A percentile compares a stretch with the other conserved stretches of the same genome.
phyloP scores from a whole-genome alignment of 2,329 filamentous ascomycete genomes.

The Zarea fungicola region DNA sequence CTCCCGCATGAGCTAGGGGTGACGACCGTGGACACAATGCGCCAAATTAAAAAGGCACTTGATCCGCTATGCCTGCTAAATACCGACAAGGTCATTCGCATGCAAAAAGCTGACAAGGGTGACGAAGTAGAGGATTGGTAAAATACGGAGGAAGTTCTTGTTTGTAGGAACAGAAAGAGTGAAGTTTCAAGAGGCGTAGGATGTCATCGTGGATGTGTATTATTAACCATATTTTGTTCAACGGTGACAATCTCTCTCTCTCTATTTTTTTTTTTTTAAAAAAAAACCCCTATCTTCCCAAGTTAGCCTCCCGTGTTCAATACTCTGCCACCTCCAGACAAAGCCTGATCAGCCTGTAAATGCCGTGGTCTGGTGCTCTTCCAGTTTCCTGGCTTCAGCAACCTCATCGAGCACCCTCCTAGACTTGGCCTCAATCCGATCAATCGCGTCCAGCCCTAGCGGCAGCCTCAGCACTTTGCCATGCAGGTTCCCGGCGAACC shows the following conservation, averaged over 20 bases:
- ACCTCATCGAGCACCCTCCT: not conserved
- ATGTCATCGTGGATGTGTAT: not conserved
- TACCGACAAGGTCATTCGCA: constrained; percentile 62
- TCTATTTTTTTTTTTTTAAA: too few species aligned
- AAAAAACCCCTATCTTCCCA: too few species aligned
- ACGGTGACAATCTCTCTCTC: not conserved
- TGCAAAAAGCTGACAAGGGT: constrained; percentile 43
- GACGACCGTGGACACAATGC: constrained; percentile 74
- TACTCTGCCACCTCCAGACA: not conserved
- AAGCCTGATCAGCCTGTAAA: not conserved
- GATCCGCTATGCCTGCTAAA: constrained; percentile 69
- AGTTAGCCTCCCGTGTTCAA: too few species aligned
- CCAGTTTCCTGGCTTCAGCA: not conserved
- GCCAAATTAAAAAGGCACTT: constrained; percentile 77
- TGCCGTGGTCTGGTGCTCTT: not conserved
- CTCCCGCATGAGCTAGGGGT: constrained; percentile 71
- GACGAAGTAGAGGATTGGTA: constrained; percentile 42
- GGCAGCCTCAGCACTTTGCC: not conserved
- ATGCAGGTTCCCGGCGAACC: constrained; percentile 13
- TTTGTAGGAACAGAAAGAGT: not conserved
- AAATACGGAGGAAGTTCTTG: not conserved
- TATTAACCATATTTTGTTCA: not conserved
- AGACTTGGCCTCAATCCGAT: not conserved
- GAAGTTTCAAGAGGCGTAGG: not conserved
- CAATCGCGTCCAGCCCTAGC: not conserved